Conservation (phyloP, 352 stramenopile genomes). For the Saprolegnia parasitica region DNA sequence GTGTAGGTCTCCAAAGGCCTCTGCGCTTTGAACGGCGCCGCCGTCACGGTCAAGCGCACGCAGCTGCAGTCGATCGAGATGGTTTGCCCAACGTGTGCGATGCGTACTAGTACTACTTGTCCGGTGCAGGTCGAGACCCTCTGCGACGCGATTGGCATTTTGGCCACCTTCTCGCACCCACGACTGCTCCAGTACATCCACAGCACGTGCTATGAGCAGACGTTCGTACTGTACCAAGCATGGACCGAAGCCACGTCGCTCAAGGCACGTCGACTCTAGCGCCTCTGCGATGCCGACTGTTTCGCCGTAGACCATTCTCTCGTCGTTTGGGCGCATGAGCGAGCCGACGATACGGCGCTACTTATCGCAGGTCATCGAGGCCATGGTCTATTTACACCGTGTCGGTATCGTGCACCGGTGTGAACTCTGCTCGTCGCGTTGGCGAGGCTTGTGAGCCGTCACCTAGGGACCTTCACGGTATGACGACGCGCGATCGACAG, state of each 20-base stretch:
- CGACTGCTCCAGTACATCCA: conserved; percentile 21
- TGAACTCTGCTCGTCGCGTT: too few relatives aligned
- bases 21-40: background rate
- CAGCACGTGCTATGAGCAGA: conserved; percentile 4
- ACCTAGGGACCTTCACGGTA: background rate
- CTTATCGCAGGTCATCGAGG: conserved; percentile 52
- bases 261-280: background rate
- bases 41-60: conserved; percentile 21
- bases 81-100: too few relatives aligned
- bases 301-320: conserved; percentile 51
- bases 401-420: conserved; percentile 50
- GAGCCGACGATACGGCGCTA: conserved; percentile 66
- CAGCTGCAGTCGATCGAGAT: conserved; percentile 17
- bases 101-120: too few relatives aligned
- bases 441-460: background rate
- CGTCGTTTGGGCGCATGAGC: conserved; percentile 68
- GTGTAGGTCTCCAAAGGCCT: conserved; percentile 11
- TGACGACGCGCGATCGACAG: background rate
- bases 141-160: conserved; percentile 1
- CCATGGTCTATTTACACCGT: conserved; percentile 44
- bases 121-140: conserved; percentile 3
- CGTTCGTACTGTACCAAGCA: conserved; percentile 21
- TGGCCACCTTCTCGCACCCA: conserved; percentile 8
- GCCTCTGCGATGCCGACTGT: background rate
- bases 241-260: conserved; percentile 17